Base-by-base conservation (phyloP, 345 rosid genomes). In the Turritis glabra region DNA sequence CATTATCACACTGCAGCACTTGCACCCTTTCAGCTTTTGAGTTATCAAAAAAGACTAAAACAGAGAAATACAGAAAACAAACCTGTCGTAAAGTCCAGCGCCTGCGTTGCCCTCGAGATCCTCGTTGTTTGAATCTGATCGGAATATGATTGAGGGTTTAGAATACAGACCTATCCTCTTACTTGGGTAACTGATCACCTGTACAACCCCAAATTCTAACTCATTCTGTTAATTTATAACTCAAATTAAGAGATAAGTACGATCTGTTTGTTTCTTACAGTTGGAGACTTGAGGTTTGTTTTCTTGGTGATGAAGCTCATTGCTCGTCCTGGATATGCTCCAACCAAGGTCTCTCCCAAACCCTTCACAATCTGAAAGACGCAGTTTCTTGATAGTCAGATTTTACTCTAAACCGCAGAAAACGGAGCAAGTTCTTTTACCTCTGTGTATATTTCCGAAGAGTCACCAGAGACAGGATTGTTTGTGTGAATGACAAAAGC, bases 41-140 rank as follows among this genome's bases (percentile, higher is more conserved):
- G 74, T 38, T 43, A 9, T 3, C 0, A 11, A 27, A 14, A 10
- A 19, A 26, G 15, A 67, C 15, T 19, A 25, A 51, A 27, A 32
- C 18, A 41, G 40, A 64, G 9, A 30, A 43, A n/a, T 55, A 8
- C 7, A 60, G 7, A 50, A 30, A 53, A 44, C 50, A 0, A 23
- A 91, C 99, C 99, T 94, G 69, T 94, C 97, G 25, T 94, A 94
- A 78, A 94, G 97, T 62, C 99, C 99, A 26, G 99, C 99, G 72
- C 99, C 99, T 41, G 97, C 99, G 81, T 88, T 88, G 18, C 97
- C 99, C 78, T 91, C 97, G 5, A 94, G 87, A 77, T 94, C 99
- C 85, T 94, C 99, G 26, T 92, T 96, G 62, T 94, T 94, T 44
- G 99, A 94, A 78, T 94, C 99, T 25, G 99, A 94, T 48, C 99